Conservation (phyloP, 169 alveolate species). For the Perkinsus marinus region DNA sequence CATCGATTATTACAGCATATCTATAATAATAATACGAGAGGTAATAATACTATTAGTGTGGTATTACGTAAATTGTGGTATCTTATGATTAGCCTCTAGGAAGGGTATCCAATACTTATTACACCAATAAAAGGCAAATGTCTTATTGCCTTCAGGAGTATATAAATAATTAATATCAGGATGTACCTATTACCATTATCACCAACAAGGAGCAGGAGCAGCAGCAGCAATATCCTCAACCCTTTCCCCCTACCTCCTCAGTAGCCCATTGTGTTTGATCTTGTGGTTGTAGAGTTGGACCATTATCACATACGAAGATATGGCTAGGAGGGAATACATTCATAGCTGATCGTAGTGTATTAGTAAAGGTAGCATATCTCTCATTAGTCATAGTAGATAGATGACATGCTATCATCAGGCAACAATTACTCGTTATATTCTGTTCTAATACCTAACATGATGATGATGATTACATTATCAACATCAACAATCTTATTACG, state of each 20-base stretch:
- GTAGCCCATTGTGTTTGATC: background rate
- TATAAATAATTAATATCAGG: background rate
- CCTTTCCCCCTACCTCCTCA: background rate
- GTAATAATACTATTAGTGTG: background rate
- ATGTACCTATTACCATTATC: background rate
- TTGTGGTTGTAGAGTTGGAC: background rate
- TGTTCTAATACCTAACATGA: background rate
- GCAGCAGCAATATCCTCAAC: no score
- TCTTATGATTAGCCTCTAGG: background rate
- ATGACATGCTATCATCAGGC: background rate
- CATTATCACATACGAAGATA: background rate
- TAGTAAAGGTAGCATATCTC: background rate
- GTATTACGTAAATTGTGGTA: background rate
- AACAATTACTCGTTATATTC: background rate
- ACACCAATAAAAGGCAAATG: background rate
- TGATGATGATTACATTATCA: background rate
- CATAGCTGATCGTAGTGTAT: background rate
- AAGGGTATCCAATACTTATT: background rate
- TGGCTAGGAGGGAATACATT: background rate
- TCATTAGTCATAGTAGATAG: background rate
- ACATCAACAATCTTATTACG: background rate
- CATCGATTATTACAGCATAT: background rate
- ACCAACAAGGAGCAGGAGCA: no score
- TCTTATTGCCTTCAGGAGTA: background rate
- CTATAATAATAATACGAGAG: background rate